Percentiles rank a stretch among this genome's conserved stretches.
phyloP scores from a whole-genome alignment of 495 filamentous ascomycete species.

The Parathielavia hyrcaniae region DNA sequence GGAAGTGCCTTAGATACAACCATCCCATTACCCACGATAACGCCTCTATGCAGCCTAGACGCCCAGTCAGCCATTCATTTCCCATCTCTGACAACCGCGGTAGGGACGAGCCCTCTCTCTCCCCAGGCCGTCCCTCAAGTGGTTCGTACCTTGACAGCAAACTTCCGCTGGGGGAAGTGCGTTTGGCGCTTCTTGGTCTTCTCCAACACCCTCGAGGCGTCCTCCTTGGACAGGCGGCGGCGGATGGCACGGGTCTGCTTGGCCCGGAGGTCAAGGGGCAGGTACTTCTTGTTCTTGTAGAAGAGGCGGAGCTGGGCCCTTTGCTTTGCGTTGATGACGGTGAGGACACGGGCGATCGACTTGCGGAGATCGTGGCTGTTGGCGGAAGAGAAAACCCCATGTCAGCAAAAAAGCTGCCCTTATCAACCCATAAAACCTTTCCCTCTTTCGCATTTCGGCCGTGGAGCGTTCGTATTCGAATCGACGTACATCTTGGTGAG shows the following conservation, averaged over 20 bases:
- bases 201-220: slow-evolving; percentile 70
- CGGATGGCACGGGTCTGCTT: slow-evolving; percentile 97
- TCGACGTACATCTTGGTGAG: slow-evolving; percentile 89
- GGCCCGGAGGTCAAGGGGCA: slow-evolving; percentile 90
- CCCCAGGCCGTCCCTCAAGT: background rate
- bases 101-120: background rate
- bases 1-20: slow-evolving; percentile 32
- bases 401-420: slow-evolving; percentile 21
- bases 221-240: slow-evolving; percentile 82
- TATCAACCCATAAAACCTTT: slow-evolving; percentile 6
- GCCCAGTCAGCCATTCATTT: slow-evolving; percentile 24
- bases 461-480: slow-evolving; percentile 5
- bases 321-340: slow-evolving; percentile 99
- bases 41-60: slow-evolving; percentile 27
- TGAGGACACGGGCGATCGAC: slow-evolving; percentile 95
- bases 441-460: slow-evolving; percentile 1
- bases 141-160: slow-evolving; percentile 81
- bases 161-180: slow-evolving; percentile 98
- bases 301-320: slow-evolving; percentile 94
- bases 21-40: slow-evolving; percentile 27
- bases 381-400: slow-evolving; percentile 7
- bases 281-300: slow-evolving; percentile 99
- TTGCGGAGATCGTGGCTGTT: slow-evolving; percentile 96
- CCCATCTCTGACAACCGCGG: background rate
- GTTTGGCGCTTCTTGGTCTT: slow-evolving; percentile 88